Conservation (phyloP, 73 alveolate genomes). For the Symbiodinium natans region DNA sequence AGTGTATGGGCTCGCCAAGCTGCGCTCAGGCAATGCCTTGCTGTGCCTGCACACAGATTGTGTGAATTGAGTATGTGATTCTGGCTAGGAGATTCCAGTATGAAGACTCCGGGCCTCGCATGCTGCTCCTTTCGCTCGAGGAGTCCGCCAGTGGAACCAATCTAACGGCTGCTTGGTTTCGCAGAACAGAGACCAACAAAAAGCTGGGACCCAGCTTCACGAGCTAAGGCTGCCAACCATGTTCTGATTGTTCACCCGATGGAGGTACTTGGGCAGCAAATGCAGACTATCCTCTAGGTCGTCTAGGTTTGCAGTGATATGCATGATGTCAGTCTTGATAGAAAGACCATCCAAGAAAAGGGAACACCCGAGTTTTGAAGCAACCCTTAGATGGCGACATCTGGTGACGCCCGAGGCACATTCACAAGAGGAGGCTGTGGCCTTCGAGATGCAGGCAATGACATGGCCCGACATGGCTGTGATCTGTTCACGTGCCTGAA, state of each 20-base stretch:
- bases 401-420: too few relatives aligned
- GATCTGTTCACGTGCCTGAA: background rate
- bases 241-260: conserved; percentile 76
- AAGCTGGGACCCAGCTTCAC: background rate
- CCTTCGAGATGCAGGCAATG: conserved; percentile 68
- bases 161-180: conserved; percentile 20
- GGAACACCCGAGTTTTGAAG: too few relatives aligned
- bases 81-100: conserved; percentile 55
- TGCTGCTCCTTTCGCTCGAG: conserved; percentile 60
- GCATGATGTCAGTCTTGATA: too few relatives aligned
- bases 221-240: conserved; percentile 57
- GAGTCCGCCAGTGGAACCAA: conserved; percentile 93
- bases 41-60: too few relatives aligned
- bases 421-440: conserved; percentile 67
- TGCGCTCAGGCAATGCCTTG: conserved; percentile 23
- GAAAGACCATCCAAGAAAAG: background rate
- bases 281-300: too few relatives aligned
- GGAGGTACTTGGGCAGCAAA: conserved; percentile 37
- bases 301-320: too few relatives aligned
- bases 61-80: background rate
- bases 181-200: background rate
- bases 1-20: conserved; percentile 49
- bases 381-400: too few relatives aligned
- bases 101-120: conserved; percentile 49
- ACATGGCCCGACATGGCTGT: background rate